Evolutionary conservation across 2,329 filamentous ascomycete species (phyloP), one percentile per base, ranked within the genome.

Genomic region (Lecanosticta acicola): DNA sequence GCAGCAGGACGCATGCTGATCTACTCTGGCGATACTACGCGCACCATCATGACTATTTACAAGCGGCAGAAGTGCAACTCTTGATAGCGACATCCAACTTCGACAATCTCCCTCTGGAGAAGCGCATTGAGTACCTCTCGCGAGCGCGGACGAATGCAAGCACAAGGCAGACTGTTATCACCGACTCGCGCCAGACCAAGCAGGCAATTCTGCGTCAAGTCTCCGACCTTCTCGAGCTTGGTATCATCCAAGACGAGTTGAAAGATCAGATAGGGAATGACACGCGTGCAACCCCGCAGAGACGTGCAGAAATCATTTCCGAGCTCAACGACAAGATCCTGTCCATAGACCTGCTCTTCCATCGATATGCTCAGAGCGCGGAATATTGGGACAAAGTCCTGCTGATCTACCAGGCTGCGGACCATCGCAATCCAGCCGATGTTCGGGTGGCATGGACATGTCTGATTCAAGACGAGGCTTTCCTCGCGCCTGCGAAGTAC

Each of bases 301-400:
- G 80, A 35, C 80, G 79, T 59, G 68, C 71, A 1, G 78, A 84
- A 18, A 68, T 85, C 48, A 66, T 74, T 36, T 75, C 79, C 24
- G 37, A 48, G 3, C 53, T 62, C 11, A 83, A 94, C 64, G 85
- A 87, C n/a, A 78, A 80, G 39, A 85, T 97, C 39, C 76, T 85
- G 57, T 76, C 80, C 47, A 73, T 97, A 29, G 87, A 83, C 52
- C 80, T 94, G 82, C 80, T 98, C n/a, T 98, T 88, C 71, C 94
- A 97, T 64, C 74, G 81, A 53, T 98, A 89, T 60, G 88, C 90
- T 45, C 90, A 96, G 62, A 84, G 87, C 60, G 93, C 88, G 2
- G 84, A 82, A 40, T 98, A 98, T 74, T 91, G 89, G 69, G 93
- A 97, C 64, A 79, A 98, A 41, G 95, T 87, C 63, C 79, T 98